These are phyloP conservation scores for Alternaria incomplexa DNA, from an alignment of 2,329 filamentous ascomycete genomes.

Conservation along the genomic window DNA sequence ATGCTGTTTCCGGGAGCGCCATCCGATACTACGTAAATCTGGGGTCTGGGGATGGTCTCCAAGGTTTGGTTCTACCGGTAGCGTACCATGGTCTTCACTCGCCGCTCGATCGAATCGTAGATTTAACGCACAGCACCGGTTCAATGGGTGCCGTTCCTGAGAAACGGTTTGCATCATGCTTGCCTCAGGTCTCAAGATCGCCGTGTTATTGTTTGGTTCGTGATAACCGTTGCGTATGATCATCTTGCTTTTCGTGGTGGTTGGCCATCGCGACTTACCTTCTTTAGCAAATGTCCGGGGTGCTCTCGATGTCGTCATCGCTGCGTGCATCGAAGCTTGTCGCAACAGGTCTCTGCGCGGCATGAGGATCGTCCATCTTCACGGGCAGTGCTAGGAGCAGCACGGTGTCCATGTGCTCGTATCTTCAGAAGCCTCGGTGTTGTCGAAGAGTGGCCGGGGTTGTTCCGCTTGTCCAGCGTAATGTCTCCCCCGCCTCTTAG, in stretches of 20 bases:
- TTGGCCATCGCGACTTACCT: background rate
- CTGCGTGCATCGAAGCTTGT: background rate
- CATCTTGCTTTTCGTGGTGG: background rate
- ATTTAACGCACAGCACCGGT: slow-evolving; percentile 1
- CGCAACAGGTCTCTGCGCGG: background rate
- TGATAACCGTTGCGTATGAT: slow-evolving; percentile 1
- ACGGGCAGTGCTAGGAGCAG: slow-evolving; percentile 3
- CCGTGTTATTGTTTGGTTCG: background rate
- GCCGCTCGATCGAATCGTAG: background rate
- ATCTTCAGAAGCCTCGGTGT: background rate
- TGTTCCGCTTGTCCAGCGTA: background rate
- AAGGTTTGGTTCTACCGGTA: slow-evolving; percentile 4
- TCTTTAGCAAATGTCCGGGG: background rate
- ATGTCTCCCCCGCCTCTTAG: slow-evolving; percentile 1
- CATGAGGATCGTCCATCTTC: background rate
- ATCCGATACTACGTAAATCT: background rate
- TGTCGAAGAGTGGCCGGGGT: background rate
- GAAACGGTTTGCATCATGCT: background rate
- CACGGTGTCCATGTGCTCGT: slow-evolving; percentile 8
- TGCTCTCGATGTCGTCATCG: background rate
- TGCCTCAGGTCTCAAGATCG: background rate
- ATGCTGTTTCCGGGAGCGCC: background rate
- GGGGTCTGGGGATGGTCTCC: slow-evolving; percentile 2
- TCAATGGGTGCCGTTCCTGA: background rate
- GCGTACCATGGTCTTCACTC: background rate